Evolutionary conservation across 345 rosid genomes (phyloP).

Genomic region (Populus euphratica): DNA sequence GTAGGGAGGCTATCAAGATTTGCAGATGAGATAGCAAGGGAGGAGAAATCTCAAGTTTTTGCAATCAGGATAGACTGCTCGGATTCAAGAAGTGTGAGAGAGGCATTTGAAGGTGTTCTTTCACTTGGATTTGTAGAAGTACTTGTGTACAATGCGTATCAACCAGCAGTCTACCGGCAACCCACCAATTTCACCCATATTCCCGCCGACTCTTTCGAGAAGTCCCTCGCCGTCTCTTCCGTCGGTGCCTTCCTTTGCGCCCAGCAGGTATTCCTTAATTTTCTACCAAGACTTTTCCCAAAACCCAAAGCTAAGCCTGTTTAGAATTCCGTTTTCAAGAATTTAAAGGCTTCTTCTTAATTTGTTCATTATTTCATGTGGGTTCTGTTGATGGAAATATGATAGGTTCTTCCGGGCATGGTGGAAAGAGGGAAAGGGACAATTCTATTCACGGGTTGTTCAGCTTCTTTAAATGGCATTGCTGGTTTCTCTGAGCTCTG

Average conservation of each 20-base stretch:
- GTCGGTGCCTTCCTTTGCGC: conserved; percentile 79
- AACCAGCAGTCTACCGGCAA: conserved; percentile 39
- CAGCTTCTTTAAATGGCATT: conserved; percentile 77
- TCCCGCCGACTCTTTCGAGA: conserved; percentile 65
- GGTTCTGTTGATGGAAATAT: not conserved
- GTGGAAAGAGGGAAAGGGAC: conserved; percentile 88
- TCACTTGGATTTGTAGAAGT: conserved; percentile 89
- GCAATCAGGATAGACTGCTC: conserved; percentile 94
- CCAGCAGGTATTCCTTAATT: conserved; percentile 52
- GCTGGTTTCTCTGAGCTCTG: conserved; percentile 88
- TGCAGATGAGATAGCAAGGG: conserved; percentile 96
- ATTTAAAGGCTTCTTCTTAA: not conserved
- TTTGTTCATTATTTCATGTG: not conserved
- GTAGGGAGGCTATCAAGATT: conserved; percentile 69
- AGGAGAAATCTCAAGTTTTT: conserved; percentile 86
- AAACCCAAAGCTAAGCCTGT: not conserved
- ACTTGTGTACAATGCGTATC: conserved; percentile 81
- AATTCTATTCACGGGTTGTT: conserved; percentile 85
- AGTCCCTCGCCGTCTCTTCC: conserved; percentile 71
- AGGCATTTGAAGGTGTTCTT: conserved; percentile 93
- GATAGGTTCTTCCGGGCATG: conserved; percentile 82
- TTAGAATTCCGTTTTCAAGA: not conserved
- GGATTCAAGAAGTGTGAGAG: conserved; percentile 73
- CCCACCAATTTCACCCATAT: conserved; percentile 66
- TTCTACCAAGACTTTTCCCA: not conserved